phyloP scores from a whole-genome alignment of 805 yeast species.

The Starmera amethionina region DNA sequence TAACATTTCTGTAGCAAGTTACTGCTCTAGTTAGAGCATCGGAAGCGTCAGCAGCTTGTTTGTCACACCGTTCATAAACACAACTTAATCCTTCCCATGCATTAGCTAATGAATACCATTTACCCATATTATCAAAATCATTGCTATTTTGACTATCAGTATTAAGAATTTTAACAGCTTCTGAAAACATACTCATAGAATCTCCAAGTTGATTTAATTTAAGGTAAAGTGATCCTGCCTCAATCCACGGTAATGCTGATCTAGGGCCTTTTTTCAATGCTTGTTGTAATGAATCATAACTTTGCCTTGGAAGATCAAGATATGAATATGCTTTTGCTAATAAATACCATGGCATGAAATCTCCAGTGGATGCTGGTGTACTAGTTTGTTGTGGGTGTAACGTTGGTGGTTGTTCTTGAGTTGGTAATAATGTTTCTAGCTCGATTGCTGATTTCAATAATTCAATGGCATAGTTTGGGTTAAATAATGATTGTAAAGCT shows the following conservation, averaged over 20 bases:
- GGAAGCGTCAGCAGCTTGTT: slow-evolving; percentile 48
- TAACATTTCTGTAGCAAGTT: slow-evolving; percentile 36
- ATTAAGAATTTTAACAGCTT: slow-evolving; percentile 44
- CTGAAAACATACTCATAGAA: slow-evolving; percentile 58
- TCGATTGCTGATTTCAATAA: slow-evolving; percentile 24
- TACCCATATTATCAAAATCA: slow-evolving; percentile 3
- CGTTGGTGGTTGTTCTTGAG: slow-evolving; percentile 11
- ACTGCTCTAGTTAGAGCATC: slow-evolving; percentile 49
- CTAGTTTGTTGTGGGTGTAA: too few relatives aligned
- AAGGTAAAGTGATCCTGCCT: slow-evolving; percentile 52
- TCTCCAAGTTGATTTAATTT: slow-evolving; percentile 52
- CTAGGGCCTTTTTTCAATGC: slow-evolving; percentile 43
- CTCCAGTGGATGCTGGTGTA: slow-evolving; percentile 21
- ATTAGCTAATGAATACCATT: slow-evolving; percentile 30
- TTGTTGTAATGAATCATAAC: slow-evolving; percentile 46
- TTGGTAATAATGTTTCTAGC: slow-evolving; percentile 9
- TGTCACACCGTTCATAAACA: slow-evolving; percentile 55
- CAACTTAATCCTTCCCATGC: slow-evolving; percentile 61
- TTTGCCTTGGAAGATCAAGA: slow-evolving; percentile 35
- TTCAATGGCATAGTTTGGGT: slow-evolving; percentile 27
- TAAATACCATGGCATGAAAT: slow-evolving; percentile 48
- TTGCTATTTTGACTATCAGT: slow-evolving; percentile 34
- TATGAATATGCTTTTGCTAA: slow-evolving; percentile 43
- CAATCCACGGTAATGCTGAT: slow-evolving; percentile 56
- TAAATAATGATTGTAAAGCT: slow-evolving; percentile 19